Evolutionary conservation across 106 monocot species (phyloP), one percentile per base, ranked within the genome.

Genomic region (Platanthera guangdongensis): DNA sequence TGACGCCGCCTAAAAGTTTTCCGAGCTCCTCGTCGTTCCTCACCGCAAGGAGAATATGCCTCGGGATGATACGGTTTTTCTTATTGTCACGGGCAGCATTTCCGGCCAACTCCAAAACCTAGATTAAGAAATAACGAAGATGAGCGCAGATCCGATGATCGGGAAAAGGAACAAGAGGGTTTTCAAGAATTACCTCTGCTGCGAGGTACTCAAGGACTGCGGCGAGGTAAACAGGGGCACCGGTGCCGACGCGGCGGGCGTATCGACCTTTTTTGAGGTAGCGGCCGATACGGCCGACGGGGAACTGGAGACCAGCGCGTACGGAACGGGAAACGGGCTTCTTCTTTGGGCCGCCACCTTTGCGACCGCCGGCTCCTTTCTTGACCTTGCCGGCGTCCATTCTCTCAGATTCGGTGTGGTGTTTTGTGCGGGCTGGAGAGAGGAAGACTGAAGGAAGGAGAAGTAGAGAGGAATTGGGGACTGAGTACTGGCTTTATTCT

Each of bases 131-230:
- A 19, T 21, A 8, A 18, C n/a, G 1, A 21, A 60, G 19, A 7
- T 19, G 21, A 60, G 6, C 21, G 7, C 6, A 22, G 59, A 60
- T 7, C 21, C 8, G 6, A 19, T 0, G 59, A 60, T 7, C 6
- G 21, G 18, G 3, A 9, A 6, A 21, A 19, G 6, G 8, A 60
- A 60, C 0, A 60, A 60, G 18, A 8, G 59, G 59, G 21, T 8
- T 21, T 19, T 59, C 18, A 8, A 1, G 59, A 19, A 12, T 77
- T 68, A 86, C 87, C 87, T 90, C 90, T n/a, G 90, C 90, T 8
- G 90, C 84, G 46, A 90, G 83, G 73, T 90, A 90, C 72, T 90
- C 90, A 12, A 89, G 86, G 48, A 89, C 89, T 71, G 89, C 84
- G 49, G 90, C 80, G 52, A 90, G 90, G 73, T 87, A 90, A 48